Evolutionary conservation across 139 green algal genomes (phyloP).

Genomic region (Axilococcus clingmanii): DNA sequence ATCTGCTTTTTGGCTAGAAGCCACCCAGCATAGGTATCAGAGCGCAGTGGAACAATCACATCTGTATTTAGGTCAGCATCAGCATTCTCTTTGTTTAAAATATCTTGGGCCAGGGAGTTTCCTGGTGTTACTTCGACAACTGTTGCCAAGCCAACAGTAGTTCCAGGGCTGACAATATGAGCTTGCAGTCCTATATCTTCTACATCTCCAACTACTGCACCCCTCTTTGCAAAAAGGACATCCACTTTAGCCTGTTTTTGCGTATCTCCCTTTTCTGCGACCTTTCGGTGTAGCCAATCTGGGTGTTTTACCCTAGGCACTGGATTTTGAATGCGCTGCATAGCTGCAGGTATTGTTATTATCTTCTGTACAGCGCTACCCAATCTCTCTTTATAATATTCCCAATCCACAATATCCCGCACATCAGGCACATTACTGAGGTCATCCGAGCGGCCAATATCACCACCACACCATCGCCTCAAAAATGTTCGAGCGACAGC

Average conservation of each 20-base stretch:
- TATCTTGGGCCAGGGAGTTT: neutral
- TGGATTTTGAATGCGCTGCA: conserved; percentile 81
- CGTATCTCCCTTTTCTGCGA: conserved; percentile 57
- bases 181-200: conserved; percentile 21
- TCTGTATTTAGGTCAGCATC: neutral
- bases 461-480: conserved; percentile 75
- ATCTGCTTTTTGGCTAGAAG: conserved; percentile 63
- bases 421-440: conserved; percentile 56
- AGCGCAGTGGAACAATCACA: neutral
- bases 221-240: conserved; percentile 27
- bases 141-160: conserved; percentile 4
- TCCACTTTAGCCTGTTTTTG: conserved; percentile 63
- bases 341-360: conserved; percentile 96
- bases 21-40: conserved; percentile 63
- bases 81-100: conserved; percentile 11
- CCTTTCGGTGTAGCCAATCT: conserved; percentile 87
- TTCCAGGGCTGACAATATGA: neutral
- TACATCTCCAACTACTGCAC: conserved; percentile 8
- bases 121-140: neutral
- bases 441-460: conserved; percentile 17
- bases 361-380: conserved; percentile 95
- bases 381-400: conserved; percentile 91
- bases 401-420: conserved; percentile 91
- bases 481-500: conserved; percentile 77
- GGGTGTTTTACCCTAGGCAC: conserved; percentile 79